phyloP scores from a whole-genome alignment of 176 grass and related monocot species.

The Triticum urartu region DNA sequence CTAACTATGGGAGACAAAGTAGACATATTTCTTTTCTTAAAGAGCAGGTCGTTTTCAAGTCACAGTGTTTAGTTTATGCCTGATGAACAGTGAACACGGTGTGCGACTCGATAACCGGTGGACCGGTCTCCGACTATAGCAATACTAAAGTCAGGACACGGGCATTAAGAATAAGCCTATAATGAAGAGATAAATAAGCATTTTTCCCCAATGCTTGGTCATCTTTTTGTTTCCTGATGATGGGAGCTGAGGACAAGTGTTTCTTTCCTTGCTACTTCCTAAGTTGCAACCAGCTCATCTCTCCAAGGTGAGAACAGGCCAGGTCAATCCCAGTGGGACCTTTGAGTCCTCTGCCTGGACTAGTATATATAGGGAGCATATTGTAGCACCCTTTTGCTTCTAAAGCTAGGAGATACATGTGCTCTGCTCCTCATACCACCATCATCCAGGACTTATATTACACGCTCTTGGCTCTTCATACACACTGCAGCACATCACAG shows the following conservation, averaged over 20 bases:
- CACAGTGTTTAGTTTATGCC: background rate
- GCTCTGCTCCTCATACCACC: background rate
- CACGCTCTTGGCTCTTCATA: slow-evolving; percentile 13
- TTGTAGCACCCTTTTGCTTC: background rate
- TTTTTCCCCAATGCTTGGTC: background rate
- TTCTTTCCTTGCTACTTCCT: background rate
- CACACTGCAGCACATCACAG: background rate
- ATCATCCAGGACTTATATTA: background rate
- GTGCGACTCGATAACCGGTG: background rate
- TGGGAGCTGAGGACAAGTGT: background rate
- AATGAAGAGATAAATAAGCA: background rate
- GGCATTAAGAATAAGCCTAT: slow-evolving; percentile 10
- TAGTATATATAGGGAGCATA: background rate
- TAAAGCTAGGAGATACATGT: background rate
- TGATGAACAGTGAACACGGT: background rate
- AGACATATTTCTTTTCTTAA: background rate
- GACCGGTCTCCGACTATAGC: background rate
- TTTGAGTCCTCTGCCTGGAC: background rate
- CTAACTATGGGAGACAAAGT: background rate
- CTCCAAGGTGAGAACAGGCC: slow-evolving; percentile 7
- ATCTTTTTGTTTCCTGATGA: slow-evolving; percentile 11
- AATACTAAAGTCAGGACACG: background rate
- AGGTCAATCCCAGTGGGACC: slow-evolving; percentile 30
- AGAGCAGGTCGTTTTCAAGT: background rate
- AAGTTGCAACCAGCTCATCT: slow-evolving; percentile 24